Conservation (phyloP, 1,139 yeast genomes). For the Kurtzmaniella quercitrusa region DNA sequence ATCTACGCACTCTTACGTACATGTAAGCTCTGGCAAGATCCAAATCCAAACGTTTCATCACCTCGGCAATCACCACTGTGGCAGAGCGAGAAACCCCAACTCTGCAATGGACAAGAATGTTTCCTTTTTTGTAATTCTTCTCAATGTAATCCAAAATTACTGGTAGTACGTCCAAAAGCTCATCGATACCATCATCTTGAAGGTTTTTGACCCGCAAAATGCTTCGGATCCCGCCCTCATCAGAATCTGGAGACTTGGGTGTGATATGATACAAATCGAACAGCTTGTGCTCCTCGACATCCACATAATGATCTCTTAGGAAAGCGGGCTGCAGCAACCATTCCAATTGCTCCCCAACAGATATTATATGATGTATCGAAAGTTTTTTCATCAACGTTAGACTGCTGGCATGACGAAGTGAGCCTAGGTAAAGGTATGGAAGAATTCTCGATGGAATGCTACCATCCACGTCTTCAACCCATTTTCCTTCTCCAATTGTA, state of each 20-base stretch:
- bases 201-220: slow-evolving; percentile 43
- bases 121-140: slow-evolving; percentile 25
- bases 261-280: slow-evolving; percentile 29
- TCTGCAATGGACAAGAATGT: slow-evolving; percentile 44
- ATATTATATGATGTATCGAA: slow-evolving; percentile 71
- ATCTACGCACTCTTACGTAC: slow-evolving; percentile 42
- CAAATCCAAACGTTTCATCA: slow-evolving; percentile 37
- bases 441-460: slow-evolving; percentile 71
- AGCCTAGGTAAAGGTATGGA: slow-evolving; percentile 84
- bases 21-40: slow-evolving; percentile 41
- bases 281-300: slow-evolving; percentile 24
- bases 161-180: slow-evolving; percentile 33
- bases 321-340: slow-evolving; percentile 48
- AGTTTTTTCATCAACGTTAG: slow-evolving; percentile 58
- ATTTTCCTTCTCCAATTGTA: slow-evolving; percentile 14
- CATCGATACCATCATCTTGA: slow-evolving; percentile 49
- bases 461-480: slow-evolving; percentile 52
- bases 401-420: slow-evolving; percentile 76
- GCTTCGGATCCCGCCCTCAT: slow-evolving; percentile 18
- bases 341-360: slow-evolving; percentile 81
- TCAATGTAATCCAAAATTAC: slow-evolving; percentile 34
- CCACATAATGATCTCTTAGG: slow-evolving; percentile 22
- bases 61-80: slow-evolving; percentile 48
- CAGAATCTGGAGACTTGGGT: slow-evolving; percentile 12
- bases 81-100: slow-evolving; percentile 52